These are phyloP conservation scores for Sechiopsis laciniata DNA, from an alignment of 306 rosid species.

Conservation along the genomic window DNA sequence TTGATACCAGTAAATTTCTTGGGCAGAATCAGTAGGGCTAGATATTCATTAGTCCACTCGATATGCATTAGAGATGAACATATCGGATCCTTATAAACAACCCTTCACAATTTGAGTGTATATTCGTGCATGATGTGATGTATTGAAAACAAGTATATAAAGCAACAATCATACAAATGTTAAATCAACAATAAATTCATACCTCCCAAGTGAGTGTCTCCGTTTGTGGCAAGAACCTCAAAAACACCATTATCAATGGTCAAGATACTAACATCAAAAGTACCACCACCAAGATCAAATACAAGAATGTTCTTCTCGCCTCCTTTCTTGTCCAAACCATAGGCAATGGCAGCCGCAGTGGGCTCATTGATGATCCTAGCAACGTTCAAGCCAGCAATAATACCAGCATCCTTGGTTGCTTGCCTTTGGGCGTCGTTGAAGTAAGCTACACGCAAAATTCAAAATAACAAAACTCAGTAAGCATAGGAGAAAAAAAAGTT, in stretches of 20 bases:
- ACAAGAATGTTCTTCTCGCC: constrained; percentile 99
- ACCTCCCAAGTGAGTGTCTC: constrained; percentile 99
- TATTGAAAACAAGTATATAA: not conserved
- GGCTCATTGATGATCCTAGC: constrained; percentile 97
- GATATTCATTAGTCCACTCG: no score
- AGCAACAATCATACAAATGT: not conserved
- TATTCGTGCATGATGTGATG: no score
- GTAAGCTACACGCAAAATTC: no score
- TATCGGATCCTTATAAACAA: no score
- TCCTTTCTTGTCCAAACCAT: constrained; percentile 95
- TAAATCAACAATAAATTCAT: constrained; percentile 19
- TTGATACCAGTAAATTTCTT: no score
- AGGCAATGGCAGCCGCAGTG: constrained; percentile 95
- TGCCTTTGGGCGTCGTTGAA: constrained; percentile 99
- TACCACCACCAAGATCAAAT: constrained; percentile 98
- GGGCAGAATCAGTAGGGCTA: no score
- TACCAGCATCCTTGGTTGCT: constrained; percentile 99
- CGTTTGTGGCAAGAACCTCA: constrained; percentile 93
- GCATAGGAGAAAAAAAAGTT: no score
- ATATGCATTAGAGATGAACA: no score
- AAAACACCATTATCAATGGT: constrained; percentile 95
- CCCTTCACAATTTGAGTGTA: no score
- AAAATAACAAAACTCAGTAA: no score
- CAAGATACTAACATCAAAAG: constrained; percentile 96
- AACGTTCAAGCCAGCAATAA: constrained; percentile 89